Evolutionary conservation across 306 rosid species (phyloP), one percentile per base, ranked within the genome.

Genomic region (Dryas octopetala): DNA sequence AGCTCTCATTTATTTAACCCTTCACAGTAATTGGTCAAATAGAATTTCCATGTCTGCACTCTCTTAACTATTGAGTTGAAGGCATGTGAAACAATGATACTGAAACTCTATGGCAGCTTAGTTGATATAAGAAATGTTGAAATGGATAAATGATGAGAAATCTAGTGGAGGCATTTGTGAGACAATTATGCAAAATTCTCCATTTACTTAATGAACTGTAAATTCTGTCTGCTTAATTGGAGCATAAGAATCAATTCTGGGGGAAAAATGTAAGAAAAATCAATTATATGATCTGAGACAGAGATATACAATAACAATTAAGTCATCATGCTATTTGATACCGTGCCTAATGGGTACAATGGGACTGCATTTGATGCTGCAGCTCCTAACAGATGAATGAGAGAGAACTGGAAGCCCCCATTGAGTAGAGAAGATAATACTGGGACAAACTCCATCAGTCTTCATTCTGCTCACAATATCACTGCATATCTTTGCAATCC

Each of bases 361-460:
- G 48, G 61, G 16, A 19, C 45, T 23, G 71, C 38, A 38, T 74
- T 51, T 74, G 62, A 16, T 74, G 50, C 71, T 49, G 43, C 32
- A 62, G 44, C 13, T 10, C 68, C 76, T 68, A 10, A 65, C 47
- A 58, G 91, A 84, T 7, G 87, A 78, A 73, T 86, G 88, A 74
- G 89, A 82, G 0, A 91, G 51, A 86, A 83, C 83, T 14, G 97
- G 96, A 70, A 91, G 78, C 17, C 96, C 98, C 97, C 86, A 86
- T 7, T 93, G 89, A 26, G 92, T 74, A 9, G 86, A 80, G 19
- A 89, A 79, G 80, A 88, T 68, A 77, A 88, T 45, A 26, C 75
- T 68, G 0, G 97, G 89, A 58, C 68, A 79, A 0, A 58, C 76
- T 62, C 73, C 84, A 62, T 86, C 90, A 38, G 76, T 49, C 73